Conservation (phyloP, 371 early-diverging fungal genomes). For the Lichtheimia hyalospora region DNA sequence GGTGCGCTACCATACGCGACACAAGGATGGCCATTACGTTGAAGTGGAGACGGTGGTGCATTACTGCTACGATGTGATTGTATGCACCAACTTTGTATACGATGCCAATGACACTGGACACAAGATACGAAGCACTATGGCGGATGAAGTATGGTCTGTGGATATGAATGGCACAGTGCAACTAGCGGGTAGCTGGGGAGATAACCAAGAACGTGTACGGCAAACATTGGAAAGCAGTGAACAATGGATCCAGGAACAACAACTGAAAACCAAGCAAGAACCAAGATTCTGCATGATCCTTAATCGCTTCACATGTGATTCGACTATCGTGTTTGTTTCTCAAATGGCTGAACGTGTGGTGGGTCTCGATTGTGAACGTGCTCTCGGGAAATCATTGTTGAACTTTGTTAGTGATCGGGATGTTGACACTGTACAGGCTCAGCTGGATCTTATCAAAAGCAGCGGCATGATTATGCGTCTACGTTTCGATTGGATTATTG, state of each 20-base stretch:
- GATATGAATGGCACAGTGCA: conserved; percentile 20
- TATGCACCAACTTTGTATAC: conserved; percentile 29
- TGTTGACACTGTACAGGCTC: conserved; percentile 13
- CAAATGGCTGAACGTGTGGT: conserved; percentile 22
- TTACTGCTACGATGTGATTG: conserved; percentile 37
- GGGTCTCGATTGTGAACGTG: conserved; percentile 15
- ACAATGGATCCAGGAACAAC: conserved; percentile 22
- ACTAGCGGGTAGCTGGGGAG: conserved; percentile 29
- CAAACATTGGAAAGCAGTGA: conserved; percentile 9
- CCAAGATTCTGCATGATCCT: conserved; percentile 37
- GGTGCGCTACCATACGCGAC: conserved; percentile 27
- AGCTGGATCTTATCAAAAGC: conserved; percentile 28
- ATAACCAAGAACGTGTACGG: conserved; percentile 22
- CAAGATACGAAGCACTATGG: conserved; percentile 26
- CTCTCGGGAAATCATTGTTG: conserved; percentile 26
- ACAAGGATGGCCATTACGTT: conserved; percentile 37
- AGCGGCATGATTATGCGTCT: conserved; percentile 29
- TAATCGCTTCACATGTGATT: conserved; percentile 33
- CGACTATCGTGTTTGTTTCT: conserved; percentile 30
- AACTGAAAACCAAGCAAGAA: conserved; percentile 10
- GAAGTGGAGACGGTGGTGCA: conserved; percentile 31
- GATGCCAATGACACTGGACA: conserved; percentile 14
- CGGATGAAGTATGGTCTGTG: conserved; percentile 24
- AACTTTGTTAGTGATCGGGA: conserved; percentile 29
- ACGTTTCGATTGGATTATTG: conserved; percentile 42